These are phyloP conservation scores for Arthromyces matolae DNA, from an alignment of 768 basidiomycete species.

Conservation along the genomic window DNA sequence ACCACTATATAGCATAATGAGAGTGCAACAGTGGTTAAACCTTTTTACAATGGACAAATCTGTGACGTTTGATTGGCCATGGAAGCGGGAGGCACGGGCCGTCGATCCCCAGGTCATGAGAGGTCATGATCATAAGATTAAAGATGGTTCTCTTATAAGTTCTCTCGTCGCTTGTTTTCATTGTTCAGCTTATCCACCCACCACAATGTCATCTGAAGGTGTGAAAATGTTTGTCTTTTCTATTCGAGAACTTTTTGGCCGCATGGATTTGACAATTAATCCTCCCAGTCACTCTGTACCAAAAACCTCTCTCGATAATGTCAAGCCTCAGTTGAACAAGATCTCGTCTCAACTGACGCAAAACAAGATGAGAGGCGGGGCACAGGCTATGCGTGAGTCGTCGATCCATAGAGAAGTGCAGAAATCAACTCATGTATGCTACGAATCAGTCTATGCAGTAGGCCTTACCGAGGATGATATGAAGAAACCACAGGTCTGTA, in stretches of 20 bases:
- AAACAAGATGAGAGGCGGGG: conserved; percentile 70
- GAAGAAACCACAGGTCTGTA: conserved; percentile 72
- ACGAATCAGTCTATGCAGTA: conserved; percentile 64
- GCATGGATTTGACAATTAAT: conserved; percentile 5
- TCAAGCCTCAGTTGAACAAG: conserved; percentile 58
- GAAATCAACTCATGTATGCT: neutral
- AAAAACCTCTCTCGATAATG: conserved; percentile 24
- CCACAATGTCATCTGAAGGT: conserved; percentile 45
- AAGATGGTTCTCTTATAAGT: neutral
- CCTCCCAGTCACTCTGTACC: conserved; percentile 42
- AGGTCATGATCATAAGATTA: too few relatives aligned
- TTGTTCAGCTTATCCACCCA: neutral
- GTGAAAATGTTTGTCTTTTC: conserved; percentile 31
- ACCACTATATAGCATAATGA: neutral
- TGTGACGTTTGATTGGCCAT: neutral
- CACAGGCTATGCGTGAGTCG: conserved; percentile 80
- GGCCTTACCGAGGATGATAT: conserved; percentile 78
- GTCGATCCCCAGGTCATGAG: too few relatives aligned
- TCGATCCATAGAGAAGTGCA: neutral
- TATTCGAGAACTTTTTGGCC: too few relatives aligned
- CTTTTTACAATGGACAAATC: neutral
- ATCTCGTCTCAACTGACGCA: conserved; percentile 73
- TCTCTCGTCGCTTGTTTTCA: neutral
- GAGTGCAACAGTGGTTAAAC: neutral
- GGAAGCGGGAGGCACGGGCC: too few relatives aligned